Evolutionary conservation across 2,329 filamentous ascomycete genomes (phyloP).

Genomic region (Neonectria neomacrospora): DNA sequence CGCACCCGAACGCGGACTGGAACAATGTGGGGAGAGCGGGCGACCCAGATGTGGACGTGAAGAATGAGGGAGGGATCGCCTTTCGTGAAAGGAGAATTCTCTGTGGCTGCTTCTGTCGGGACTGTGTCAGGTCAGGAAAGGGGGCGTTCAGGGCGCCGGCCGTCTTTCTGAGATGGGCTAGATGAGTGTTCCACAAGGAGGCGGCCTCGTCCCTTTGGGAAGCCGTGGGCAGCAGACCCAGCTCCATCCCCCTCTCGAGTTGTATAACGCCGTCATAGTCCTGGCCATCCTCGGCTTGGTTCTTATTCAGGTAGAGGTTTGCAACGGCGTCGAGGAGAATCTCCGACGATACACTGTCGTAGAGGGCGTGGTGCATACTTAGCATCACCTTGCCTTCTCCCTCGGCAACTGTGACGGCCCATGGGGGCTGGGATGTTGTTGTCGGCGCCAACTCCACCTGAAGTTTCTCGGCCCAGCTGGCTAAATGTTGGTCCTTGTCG

Average conservation of each 20-base stretch:
- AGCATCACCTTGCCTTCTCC: constrained; percentile 48
- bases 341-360: constrained; percentile 69
- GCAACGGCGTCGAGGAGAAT: constrained; percentile 57
- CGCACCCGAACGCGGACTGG: constrained; percentile 40
- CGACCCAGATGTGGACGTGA: not conserved
- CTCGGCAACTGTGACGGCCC: constrained; percentile 50
- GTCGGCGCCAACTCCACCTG: constrained; percentile 26
- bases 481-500: constrained; percentile 18
- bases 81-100: constrained; percentile 10
- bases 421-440: constrained; percentile 43
- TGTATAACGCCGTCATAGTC: constrained; percentile 3
- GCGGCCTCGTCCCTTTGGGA: constrained; percentile 34
- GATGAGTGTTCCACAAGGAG: constrained; percentile 30
- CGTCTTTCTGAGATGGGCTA: constrained; percentile 23
- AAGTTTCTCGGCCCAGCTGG: constrained; percentile 12
- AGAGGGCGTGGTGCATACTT: constrained; percentile 68
- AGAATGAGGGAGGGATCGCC: not conserved
- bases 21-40: constrained; percentile 24
- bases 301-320: constrained; percentile 26
- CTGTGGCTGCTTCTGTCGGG: constrained; percentile 33
- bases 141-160: constrained; percentile 36
- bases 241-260: constrained; percentile 34
- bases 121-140: constrained; percentile 41
- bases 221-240: constrained; percentile 35
- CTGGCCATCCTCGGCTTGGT: not conserved